A percentile compares a stretch with the other conserved stretches of the same genome.
Conservation (phyloP, 2,329 filamentous ascomycete species). For the Lachnellula arida region DNA sequence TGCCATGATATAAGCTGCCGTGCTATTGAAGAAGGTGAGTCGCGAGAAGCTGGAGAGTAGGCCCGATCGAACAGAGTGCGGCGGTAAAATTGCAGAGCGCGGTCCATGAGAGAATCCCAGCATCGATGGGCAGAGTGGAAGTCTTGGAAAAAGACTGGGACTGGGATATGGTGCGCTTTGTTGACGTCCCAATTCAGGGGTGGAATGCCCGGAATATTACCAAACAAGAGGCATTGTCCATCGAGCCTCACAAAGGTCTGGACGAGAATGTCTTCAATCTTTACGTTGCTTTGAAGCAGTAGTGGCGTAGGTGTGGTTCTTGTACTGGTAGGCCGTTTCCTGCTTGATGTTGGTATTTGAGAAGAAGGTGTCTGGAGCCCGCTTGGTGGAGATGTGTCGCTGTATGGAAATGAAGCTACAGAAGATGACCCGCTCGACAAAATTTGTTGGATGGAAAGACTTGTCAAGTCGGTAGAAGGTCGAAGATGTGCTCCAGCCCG, state of each 20-base stretch:
- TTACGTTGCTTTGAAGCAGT: slow-evolving; percentile 22
- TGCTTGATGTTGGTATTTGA: slow-evolving; percentile 9
- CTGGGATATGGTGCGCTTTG: slow-evolving; percentile 22
- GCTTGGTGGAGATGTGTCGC: slow-evolving; percentile 4
- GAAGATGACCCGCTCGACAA: background rate
- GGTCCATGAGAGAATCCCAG: slow-evolving; percentile 31
- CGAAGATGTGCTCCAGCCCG: slow-evolving; percentile 16
- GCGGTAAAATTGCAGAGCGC: slow-evolving; percentile 26
- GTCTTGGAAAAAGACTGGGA: slow-evolving; percentile 23
- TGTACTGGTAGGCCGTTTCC: slow-evolving; percentile 19
- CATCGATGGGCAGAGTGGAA: slow-evolving; percentile 24
- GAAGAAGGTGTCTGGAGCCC: slow-evolving; percentile 7
- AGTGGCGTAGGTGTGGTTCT: slow-evolving; percentile 16
- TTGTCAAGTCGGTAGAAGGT: background rate
- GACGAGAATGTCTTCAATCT: slow-evolving; percentile 28
- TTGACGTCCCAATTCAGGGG: slow-evolving; percentile 29
- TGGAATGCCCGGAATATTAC: slow-evolving; percentile 24
- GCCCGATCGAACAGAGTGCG: slow-evolving; percentile 22
- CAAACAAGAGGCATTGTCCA: slow-evolving; percentile 26
- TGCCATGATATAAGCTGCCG: slow-evolving; percentile 13
- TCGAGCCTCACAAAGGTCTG: slow-evolving; percentile 27
- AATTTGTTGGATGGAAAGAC: background rate
- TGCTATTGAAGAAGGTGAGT: slow-evolving; percentile 15
- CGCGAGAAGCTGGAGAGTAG: slow-evolving; percentile 14
- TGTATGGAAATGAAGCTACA: slow-evolving; percentile 1